Base-by-base conservation (phyloP, 164 flowering plant species). In the Umbellularia californica region DNA sequence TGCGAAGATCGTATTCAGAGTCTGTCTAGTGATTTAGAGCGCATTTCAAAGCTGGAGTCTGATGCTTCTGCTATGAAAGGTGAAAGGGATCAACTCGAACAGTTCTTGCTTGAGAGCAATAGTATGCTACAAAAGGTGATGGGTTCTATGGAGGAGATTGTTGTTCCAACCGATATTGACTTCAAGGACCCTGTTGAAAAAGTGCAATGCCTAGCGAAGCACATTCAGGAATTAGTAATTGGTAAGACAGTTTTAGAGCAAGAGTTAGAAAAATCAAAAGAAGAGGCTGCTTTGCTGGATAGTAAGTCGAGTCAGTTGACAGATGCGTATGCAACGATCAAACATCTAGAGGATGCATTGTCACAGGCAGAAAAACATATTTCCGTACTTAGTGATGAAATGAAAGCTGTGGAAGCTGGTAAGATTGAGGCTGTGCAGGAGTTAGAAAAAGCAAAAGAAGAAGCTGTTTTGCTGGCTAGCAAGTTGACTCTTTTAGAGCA, bases 141-240 rank as follows among this genome's bases (percentile, higher is more conserved):
- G 51, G 85, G 87, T 75, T 82, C 88, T 9, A 78, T 92, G 51
- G 90, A 92, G 65, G 71, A 65, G 33, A 81, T 92, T 77, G 76
- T 41, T 78, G 74, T 85, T 80, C 89, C 94, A 6, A 79, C 64
- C 76, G 86, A 80, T 76, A 71, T 79, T 63, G 78, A 55, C 52
- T 85, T 83, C 80, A 82, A 87, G 69, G 92, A 90, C 30, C 95
- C 96, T 47, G 68, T 83, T 27, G 94, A 84, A 52, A 95, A 92
- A 84, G 72, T 91, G 69, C 83, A 83, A 71, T 87, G 91, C 91
- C 74, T 94, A 77, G 81, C 81, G 30, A 83, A 78, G 25, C 82
- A 80, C 78, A 47, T 88, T 19, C 75, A 68, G 74, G 90, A 90
- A 75, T 85, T 78, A 74, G 82, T 88, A 77, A 71, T 58, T 70